Evolutionary conservation across 202 grass and related monocot species (phyloP).

Genomic region (Carex sylvatica): DNA sequence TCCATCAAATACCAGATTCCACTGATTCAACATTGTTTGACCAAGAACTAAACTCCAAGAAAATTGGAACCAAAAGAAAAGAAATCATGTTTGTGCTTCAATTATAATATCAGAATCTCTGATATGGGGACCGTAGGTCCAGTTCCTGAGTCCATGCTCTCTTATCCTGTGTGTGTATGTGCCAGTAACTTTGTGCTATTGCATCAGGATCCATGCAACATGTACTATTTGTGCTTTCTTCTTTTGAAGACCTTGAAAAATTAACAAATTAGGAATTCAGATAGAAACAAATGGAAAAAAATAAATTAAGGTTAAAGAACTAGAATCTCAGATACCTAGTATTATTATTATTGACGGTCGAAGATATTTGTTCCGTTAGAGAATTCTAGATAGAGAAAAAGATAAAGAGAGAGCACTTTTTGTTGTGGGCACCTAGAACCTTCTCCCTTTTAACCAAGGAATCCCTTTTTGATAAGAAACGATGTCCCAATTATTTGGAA

Average conservation of each 20-base stretch:
- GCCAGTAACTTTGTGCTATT: conserved; percentile 86
- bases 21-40: not conserved
- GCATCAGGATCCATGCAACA: conserved; percentile 62
- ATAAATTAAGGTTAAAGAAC: not conserved
- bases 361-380: not conserved
- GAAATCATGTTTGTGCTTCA: not conserved
- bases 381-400: not conserved
- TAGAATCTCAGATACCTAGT: not conserved
- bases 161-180: conserved; percentile 74
- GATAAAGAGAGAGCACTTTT: not conserved
- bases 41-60: conserved; percentile 2
- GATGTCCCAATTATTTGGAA: not conserved
- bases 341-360: not conserved
- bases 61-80: not conserved
- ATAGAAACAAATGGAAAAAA: not conserved
- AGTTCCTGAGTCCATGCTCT: conserved; percentile 91
- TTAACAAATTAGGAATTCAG: not conserved
- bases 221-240: not conserved
- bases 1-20: not conserved
- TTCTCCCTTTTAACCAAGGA: not conserved
- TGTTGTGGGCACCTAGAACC: not conserved
- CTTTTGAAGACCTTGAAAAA: conserved; percentile 39
- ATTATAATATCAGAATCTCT: not conserved
- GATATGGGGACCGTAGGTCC: conserved; percentile 50
- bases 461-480: not conserved